Evolutionary conservation across 2,329 filamentous ascomycete genomes (phyloP), one percentile per base, ranked within the genome.

Genomic region (Alternaria arborescens): DNA sequence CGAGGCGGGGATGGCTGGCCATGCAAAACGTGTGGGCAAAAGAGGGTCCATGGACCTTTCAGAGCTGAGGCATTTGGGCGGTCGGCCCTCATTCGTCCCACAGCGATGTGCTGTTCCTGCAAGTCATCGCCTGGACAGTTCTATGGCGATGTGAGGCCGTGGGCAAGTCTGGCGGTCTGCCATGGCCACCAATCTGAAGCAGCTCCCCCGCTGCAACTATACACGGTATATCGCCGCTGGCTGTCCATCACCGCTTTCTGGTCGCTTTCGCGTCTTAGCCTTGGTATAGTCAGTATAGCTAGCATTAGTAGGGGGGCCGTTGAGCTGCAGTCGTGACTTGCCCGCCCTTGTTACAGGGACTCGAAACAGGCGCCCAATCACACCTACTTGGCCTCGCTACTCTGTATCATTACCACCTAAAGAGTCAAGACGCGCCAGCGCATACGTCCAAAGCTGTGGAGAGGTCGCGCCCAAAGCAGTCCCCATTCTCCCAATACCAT

Each of bases 51-150:
- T 24, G 28, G 46, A 40, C 7, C 32, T 16, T 43, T n/a, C 22
- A 26, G 36, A 53, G 64, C 61, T 66, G 68, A 71, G 66, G 65
- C 50, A 55, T 66, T 65, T 64, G 69, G 61, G 60, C 47, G 58
- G 56, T 48, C 56, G 65, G 42, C 47, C 47, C 54, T 62, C 60
- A 69, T 69, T 70, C 47, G 67, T 51, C 42, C 26, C 22, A 48
- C 48, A 24, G 54, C 52, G 63, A 66, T 64, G 61, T 65, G 66
- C 68, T 68, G 69, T 58, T 62, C 57, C 62, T 70, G 68, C 67
- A 71, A 71, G 68, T 68, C 66, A 69, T 67, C 46, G 61, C 51
- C 55, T 52, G 59, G 54, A 46, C 54, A 32, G 32, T 18, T 47
- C 53, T 42, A 58, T 48, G 24, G 38, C 46, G 24, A 40, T 42